Evolutionary conservation across 2,329 filamentous ascomycete species (phyloP).

Genomic region (Penicillium psychrosexuale): DNA sequence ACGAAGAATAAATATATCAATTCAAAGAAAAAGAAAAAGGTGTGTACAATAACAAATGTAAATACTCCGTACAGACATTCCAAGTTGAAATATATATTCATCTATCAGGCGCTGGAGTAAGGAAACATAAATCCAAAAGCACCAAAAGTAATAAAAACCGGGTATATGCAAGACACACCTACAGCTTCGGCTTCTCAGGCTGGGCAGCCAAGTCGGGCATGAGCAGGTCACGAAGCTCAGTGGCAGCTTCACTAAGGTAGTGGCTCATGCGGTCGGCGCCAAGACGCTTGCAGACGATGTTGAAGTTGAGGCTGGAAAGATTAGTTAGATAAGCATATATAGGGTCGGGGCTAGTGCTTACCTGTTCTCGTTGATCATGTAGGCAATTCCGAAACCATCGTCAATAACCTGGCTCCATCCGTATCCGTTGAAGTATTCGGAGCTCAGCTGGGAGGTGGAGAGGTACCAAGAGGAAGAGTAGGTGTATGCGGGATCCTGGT

Average conservation of each 20-base stretch:
- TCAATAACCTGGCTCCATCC: conserved; percentile 98
- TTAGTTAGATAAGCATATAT: conserved; percentile 12
- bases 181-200: conserved; percentile 82
- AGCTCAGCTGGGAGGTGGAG: conserved; percentile 83
- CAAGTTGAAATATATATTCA: conserved; percentile 3
- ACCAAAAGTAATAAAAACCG: conserved; percentile 1
- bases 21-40: too few species aligned
- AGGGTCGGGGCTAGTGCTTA: conserved; percentile 37
- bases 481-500: conserved; percentile 76
- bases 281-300: conserved; percentile 89
- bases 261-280: conserved; percentile 92
- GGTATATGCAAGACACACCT: conserved; percentile 34
- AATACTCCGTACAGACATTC: background rate
- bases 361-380: conserved; percentile 99
- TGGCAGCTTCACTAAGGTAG: conserved; percentile 90
- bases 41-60: background rate
- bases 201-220: conserved; percentile 66
- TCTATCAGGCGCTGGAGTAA: conserved; percentile 9
- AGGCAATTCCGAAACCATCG: conserved; percentile 93
- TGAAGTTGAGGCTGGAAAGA: conserved; percentile 79
- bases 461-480: conserved; percentile 91
- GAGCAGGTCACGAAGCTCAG: conserved; percentile 83
- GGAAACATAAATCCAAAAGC: background rate
- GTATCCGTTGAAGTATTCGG: conserved; percentile 98
- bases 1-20: too few species aligned